A percentile compares a stretch with the other conserved stretches of the same genome.
Evolutionary conservation across 2,329 filamentous ascomycete genomes (phyloP).

Genomic region (Mariannaea sp.): DNA sequence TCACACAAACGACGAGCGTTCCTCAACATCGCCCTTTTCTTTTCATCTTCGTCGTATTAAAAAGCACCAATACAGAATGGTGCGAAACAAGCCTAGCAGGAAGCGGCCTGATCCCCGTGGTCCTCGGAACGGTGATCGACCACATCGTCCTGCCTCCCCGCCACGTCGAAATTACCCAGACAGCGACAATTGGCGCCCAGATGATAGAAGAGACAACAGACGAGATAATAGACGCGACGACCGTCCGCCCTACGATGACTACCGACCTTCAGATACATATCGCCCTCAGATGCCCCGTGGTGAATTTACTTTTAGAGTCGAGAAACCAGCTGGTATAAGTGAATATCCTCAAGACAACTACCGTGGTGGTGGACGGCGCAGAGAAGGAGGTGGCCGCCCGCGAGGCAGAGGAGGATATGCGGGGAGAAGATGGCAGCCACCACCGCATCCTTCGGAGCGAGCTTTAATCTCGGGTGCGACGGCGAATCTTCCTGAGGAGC

Average conservation of each 20-base stretch:
- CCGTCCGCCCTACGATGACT: slow-evolving; percentile 32
- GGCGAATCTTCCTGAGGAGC: slow-evolving; percentile 49
- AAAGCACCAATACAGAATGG: slow-evolving; percentile 16
- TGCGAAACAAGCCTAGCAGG: slow-evolving; percentile 23
- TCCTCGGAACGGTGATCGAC: slow-evolving; percentile 25
- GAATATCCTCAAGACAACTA: slow-evolving; percentile 37
- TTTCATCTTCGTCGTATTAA: background rate
- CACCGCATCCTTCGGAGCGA: slow-evolving; percentile 53
- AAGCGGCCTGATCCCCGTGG: slow-evolving; percentile 21
- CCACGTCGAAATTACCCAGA: slow-evolving; percentile 28
- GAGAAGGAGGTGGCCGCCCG: slow-evolving; percentile 36
- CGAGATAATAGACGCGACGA: slow-evolving; percentile 24
- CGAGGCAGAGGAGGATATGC: slow-evolving; percentile 38
- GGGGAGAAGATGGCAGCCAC: slow-evolving; percentile 42
- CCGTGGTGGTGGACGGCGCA: slow-evolving; percentile 25
- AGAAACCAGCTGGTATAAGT: slow-evolving; percentile 56
- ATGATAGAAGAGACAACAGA: slow-evolving; percentile 17
- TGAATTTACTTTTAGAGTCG: slow-evolving; percentile 62
- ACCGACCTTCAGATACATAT: slow-evolving; percentile 37
- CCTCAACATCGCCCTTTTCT: background rate
- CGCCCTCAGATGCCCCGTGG: slow-evolving; percentile 45
- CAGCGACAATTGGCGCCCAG: slow-evolving; percentile 40
- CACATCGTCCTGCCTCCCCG: slow-evolving; percentile 23
- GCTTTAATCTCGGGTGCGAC: slow-evolving; percentile 53
- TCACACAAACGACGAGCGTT: background rate